phyloP scores from a whole-genome alignment of 768 basidiomycete genomes.

The Inosperma sp. region DNA sequence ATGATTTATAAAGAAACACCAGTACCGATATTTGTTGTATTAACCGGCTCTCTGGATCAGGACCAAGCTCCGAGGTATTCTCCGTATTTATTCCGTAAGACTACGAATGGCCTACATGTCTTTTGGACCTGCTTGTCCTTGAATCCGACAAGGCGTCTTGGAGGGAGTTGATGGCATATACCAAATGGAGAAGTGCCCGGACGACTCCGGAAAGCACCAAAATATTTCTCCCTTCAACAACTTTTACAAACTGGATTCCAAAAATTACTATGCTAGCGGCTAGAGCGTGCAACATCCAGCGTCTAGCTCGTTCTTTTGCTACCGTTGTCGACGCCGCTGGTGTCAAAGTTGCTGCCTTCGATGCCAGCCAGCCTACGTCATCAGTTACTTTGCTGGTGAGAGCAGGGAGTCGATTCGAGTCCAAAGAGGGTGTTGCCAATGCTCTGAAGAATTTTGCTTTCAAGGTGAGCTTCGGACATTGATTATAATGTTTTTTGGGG shows the following conservation, averaged over 20 bases:
- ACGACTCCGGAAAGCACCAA: neutral
- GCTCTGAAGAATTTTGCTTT: constrained; percentile 97
- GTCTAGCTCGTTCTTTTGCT: constrained; percentile 69
- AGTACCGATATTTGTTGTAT: no score
- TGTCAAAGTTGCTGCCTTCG: constrained; percentile 81
- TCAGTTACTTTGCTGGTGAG: constrained; percentile 88
- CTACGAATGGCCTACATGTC: no score
- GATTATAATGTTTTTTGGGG: neutral
- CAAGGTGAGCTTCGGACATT: constrained; percentile 61
- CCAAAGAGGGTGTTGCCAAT: constrained; percentile 87
- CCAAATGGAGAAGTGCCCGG: neutral
- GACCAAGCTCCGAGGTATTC: no score
- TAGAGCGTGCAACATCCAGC: constrained; percentile 53
- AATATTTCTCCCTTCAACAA: neutral
- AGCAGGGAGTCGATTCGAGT: constrained; percentile 86
- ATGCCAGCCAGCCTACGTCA: constrained; percentile 78
- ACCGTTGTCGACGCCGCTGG: constrained; percentile 77
- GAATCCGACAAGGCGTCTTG: no score
- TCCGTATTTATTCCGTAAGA: no score
- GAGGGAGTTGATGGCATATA: no score
- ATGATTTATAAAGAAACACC: no score
- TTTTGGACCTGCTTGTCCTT: no score
- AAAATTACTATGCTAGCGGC: constrained; percentile 52
- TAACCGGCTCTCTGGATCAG: no score
- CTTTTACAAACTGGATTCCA: neutral